A percentile compares a stretch with the other conserved stretches of the same genome.
phyloP scores from a whole-genome alignment of 495 filamentous ascomycete species.

The Neurospora sp. region DNA sequence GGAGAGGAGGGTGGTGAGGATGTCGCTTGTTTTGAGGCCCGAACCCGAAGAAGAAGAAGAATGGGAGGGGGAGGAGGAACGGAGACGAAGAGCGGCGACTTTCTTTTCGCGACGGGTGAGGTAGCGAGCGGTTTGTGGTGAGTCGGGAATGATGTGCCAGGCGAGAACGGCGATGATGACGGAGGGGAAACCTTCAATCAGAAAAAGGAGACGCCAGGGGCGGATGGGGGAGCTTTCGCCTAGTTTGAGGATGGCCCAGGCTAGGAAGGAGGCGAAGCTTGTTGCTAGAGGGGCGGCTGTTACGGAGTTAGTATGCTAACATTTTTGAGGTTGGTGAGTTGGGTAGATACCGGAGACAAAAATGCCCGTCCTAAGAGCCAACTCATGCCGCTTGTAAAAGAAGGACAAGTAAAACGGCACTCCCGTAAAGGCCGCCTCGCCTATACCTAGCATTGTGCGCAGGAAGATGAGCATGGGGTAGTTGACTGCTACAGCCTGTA shows the following conservation, averaged over 20 bases:
- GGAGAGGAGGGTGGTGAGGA: constrained; percentile 38
- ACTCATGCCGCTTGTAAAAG: constrained; percentile 74
- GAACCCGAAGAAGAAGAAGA: too few species aligned
- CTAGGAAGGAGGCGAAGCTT: constrained; percentile 72
- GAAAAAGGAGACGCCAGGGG: constrained; percentile 75
- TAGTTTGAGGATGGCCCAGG: constrained; percentile 69
- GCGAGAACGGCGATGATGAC: constrained; percentile 57
- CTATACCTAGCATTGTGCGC: constrained; percentile 58
- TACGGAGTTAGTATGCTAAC: too few species aligned
- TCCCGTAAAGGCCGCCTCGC: constrained; percentile 68
- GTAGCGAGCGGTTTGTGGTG: constrained; percentile 56
- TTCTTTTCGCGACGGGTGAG: constrained; percentile 64
- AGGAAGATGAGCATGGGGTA: constrained; percentile 62
- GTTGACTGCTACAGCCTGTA: constrained; percentile 59
- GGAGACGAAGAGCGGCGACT: constrained; percentile 57
- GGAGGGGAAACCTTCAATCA: constrained; percentile 78
- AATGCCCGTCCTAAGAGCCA: too few species aligned
- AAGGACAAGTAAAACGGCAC: constrained; percentile 74
- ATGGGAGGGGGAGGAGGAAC: too few species aligned
- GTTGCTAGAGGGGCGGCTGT: constrained; percentile 69
- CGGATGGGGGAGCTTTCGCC: constrained; percentile 48
- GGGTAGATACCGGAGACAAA: too few species aligned
- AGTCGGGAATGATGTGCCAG: constrained; percentile 66
- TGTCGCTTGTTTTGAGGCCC: neutral
- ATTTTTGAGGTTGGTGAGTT: too few species aligned